A percentile compares a stretch with the other conserved stretches of the same genome.
phyloP scores from a whole-genome alignment of 2,329 filamentous ascomycete genomes.

The Ascochyta fabae region DNA sequence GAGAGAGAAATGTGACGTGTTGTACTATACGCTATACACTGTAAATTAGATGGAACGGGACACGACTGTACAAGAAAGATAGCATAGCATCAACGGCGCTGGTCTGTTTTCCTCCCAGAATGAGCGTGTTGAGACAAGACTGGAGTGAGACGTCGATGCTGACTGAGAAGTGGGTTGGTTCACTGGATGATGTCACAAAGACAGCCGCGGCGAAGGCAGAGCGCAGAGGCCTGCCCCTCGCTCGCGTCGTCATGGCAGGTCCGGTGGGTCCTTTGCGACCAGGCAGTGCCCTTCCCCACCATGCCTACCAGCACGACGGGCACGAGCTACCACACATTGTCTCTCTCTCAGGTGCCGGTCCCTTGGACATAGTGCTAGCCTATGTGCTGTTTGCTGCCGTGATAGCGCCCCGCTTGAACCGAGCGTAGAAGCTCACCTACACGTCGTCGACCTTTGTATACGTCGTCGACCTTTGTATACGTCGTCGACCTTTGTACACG shows the following conservation, averaged over 20 bases:
- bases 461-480: too few species aligned
- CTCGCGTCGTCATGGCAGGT: slow-evolving; percentile 22
- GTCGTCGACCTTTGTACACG: too few species aligned
- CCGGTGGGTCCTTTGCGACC: slow-evolving; percentile 24
- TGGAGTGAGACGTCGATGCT: too few species aligned
- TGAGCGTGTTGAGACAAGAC: too few species aligned
- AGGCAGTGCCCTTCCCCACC: slow-evolving; percentile 18
- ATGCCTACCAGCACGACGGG: slow-evolving; percentile 9
- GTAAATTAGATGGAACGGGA: slow-evolving; percentile 6
- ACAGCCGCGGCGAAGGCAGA: slow-evolving; percentile 10
- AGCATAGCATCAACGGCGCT: slow-evolving; percentile 7
- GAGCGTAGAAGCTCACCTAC: neutral
- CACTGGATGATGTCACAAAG: neutral
- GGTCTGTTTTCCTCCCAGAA: neutral
- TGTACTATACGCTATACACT: slow-evolving; percentile 3
- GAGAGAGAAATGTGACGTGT: slow-evolving; percentile 1
- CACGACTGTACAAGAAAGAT: slow-evolving; percentile 4
- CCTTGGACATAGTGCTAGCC: slow-evolving; percentile 1
- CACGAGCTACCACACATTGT: neutral
- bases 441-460: too few species aligned
- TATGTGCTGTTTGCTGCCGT: neutral
- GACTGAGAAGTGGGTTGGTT: too few species aligned
- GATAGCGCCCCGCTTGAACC: slow-evolving; percentile 1
- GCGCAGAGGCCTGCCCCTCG: neutral
- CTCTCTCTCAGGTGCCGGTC: neutral